These are phyloP conservation scores for Lepidopterella palustris DNA, from an alignment of 495 filamentous ascomycete species.

Conservation along the genomic window DNA sequence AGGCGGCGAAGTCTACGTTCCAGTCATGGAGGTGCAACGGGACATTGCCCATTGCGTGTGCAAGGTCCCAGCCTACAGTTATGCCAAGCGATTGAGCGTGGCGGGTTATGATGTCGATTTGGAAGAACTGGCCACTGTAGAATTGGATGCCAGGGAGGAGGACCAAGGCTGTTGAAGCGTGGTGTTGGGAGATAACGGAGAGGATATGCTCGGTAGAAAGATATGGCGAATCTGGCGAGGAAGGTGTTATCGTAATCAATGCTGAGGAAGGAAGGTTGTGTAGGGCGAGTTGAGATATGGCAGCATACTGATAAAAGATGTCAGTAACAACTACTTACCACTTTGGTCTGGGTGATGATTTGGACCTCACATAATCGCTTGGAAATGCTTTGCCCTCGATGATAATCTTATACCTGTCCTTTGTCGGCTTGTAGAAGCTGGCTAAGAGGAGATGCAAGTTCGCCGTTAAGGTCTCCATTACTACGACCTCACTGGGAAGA, in stretches of 20 bases:
- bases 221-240: constrained; percentile 5
- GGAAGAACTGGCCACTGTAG: constrained; percentile 88
- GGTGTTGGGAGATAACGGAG: constrained; percentile 68
- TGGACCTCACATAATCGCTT: constrained; percentile 68
- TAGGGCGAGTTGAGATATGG: constrained; percentile 24
- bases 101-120: constrained; percentile 77
- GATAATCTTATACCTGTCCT: constrained; percentile 78
- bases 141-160: constrained; percentile 90
- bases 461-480: constrained; percentile 89
- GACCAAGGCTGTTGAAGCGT: constrained; percentile 66
- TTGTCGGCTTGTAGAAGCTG: constrained; percentile 78
- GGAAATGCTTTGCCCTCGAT: constrained; percentile 93
- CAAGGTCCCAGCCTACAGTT: constrained; percentile 87
- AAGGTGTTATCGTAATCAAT: constrained; percentile 15
- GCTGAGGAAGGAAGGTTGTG: constrained; percentile 18
- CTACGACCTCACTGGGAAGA: constrained; percentile 67
- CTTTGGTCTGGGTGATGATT: not conserved
- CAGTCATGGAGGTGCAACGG: constrained; percentile 77
- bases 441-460: constrained; percentile 90
- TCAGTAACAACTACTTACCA: not conserved
- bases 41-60: constrained; percentile 91
- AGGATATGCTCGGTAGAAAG: constrained; percentile 44
- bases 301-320: constrained; percentile 8
- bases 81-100: constrained; percentile 71
- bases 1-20: constrained; percentile 93